phyloP scores from a whole-genome alignment of 257 asterid species.

The Solanum corneliomulleri region DNA sequence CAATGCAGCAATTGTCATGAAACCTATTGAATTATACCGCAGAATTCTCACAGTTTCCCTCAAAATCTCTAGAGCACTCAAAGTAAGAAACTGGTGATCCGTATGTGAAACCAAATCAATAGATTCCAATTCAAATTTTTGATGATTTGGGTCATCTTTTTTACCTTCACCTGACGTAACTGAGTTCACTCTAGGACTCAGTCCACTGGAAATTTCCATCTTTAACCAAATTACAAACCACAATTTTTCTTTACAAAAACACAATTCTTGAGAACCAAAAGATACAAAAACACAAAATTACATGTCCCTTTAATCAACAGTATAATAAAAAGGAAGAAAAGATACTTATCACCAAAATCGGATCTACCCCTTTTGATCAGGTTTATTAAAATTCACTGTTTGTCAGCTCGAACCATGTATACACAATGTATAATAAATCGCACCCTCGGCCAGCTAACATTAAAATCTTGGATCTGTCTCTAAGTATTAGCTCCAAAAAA shows the following conservation, averaged over 20 bases:
- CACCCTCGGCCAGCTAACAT: background rate
- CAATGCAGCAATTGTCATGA: conserved; percentile 54
- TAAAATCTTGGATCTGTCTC: background rate
- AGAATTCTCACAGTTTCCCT: conserved; percentile 84
- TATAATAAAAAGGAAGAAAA: background rate
- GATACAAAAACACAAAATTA: background rate
- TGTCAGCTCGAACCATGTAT: background rate
- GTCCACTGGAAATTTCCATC: conserved; percentile 53
- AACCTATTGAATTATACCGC: conserved; percentile 54
- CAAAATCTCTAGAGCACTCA: conserved; percentile 68
- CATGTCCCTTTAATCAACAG: background rate
- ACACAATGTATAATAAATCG: background rate
- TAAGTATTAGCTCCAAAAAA: background rate
- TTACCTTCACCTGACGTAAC: conserved; percentile 20
- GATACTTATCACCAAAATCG: background rate
- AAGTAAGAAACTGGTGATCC: conserved; percentile 47
- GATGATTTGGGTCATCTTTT: conserved; percentile 24
- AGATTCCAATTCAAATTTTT: conserved; percentile 35
- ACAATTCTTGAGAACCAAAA: background rate
- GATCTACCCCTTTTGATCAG: background rate
- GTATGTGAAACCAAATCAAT: conserved; percentile 9
- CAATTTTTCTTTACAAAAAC: background rate
- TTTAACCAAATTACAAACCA: background rate
- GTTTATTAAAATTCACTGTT: background rate
- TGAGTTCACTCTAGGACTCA: conserved; percentile 39